phyloP scores from a whole-genome alignment of 306 rosid genomes.

The Chamaecrista fasciculata region DNA sequence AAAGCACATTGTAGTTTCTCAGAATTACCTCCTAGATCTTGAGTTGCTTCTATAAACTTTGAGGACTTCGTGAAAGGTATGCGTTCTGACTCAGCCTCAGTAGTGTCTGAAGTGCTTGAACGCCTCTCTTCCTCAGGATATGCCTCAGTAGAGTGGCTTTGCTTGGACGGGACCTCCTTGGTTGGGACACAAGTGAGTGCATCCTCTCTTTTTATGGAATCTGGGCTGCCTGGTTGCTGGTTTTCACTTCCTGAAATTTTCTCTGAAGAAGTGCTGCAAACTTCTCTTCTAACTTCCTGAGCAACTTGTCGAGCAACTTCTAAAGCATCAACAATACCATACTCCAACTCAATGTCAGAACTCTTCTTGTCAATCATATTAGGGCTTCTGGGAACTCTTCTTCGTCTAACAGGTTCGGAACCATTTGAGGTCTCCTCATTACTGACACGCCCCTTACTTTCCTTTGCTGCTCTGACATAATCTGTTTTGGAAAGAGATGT shows the following conservation, averaged over 20 bases:
- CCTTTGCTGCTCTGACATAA: conserved; percentile 25
- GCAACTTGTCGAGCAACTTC: conserved; percentile 16
- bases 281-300: conserved; percentile 68
- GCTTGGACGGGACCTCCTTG: conserved; percentile 45
- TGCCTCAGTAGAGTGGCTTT: conserved; percentile 47
- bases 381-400: conserved; percentile 9
- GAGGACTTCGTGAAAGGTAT: conserved; percentile 53
- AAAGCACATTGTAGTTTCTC: conserved; percentile 65
- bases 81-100: conserved; percentile 40
- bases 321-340: conserved; percentile 18
- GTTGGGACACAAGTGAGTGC: conserved; percentile 35
- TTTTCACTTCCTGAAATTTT: conserved; percentile 53
- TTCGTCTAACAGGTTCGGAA: conserved; percentile 27
- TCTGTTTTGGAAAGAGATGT: conserved; percentile 45
- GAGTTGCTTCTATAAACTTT: conserved; percentile 64
- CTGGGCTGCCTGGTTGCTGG: conserved; percentile 59
- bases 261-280: conserved; percentile 72
- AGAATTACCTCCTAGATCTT: conserved; percentile 52
- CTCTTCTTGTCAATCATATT: neutral
- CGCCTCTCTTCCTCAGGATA: conserved; percentile 44
- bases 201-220: conserved; percentile 54
- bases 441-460: conserved; percentile 24
- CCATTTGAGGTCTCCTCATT: conserved; percentile 20
- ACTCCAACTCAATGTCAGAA: conserved; percentile 13
- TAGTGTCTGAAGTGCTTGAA: conserved; percentile 34